phyloP scores from a whole-genome alignment of 2,329 filamentous ascomycete genomes.

The Cercospora beticola region DNA sequence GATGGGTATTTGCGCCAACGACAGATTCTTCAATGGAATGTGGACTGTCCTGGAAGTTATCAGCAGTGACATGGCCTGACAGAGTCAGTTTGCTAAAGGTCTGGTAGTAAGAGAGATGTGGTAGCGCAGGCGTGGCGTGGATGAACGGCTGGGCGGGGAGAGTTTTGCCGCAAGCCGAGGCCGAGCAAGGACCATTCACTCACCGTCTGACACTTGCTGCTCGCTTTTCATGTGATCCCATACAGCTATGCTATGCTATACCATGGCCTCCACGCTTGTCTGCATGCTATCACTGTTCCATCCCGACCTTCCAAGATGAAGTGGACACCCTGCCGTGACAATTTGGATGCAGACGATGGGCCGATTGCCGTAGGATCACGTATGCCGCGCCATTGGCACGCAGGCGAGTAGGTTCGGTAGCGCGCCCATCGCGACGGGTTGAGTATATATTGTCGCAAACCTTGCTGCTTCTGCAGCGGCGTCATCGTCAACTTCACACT shows the following conservation, averaged over 20 bases:
- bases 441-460: constrained; percentile 10
- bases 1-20: neutral
- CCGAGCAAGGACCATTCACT: constrained; percentile 8
- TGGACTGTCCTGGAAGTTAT: neutral
- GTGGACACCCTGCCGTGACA: neutral
- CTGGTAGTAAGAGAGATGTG: neutral
- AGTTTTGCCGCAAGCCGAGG: constrained; percentile 14
- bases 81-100: constrained; percentile 3
- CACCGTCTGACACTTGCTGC: constrained; percentile 1
- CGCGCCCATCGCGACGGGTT: constrained; percentile 1
- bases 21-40: neutral
- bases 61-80: constrained; percentile 7
- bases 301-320: neutral
- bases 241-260: neutral
- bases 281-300: neutral
- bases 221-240: neutral
- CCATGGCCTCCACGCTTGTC: neutral
- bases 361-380: constrained; percentile 5
- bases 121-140: neutral
- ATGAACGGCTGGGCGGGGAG: constrained; percentile 4
- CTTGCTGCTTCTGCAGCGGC: neutral
- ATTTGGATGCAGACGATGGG: neutral
- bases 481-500: neutral
- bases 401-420: constrained; percentile 11
- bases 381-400: constrained; percentile 8